Evolutionary conservation across 2,329 filamentous ascomycete genomes (phyloP), one percentile per base, ranked within the genome.

Genomic region (Fonsecaea pugnacius): DNA sequence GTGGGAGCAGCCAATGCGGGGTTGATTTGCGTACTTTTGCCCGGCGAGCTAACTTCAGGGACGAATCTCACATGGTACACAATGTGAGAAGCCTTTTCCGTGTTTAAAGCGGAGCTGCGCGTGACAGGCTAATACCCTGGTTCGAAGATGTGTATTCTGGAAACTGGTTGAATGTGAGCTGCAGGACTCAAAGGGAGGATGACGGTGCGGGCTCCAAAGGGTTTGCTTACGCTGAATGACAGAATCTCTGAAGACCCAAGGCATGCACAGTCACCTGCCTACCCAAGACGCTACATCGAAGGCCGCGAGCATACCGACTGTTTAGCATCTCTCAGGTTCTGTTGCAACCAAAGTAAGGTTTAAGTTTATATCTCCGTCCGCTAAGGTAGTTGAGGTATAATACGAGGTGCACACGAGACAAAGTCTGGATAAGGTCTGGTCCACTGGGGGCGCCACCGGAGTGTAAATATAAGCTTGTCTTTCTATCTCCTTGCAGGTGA

Each of bases 81-180:
- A 4, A 30, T 27, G 48, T 21, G 18, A 51, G 18, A 21, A 27
- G 9, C 21, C 48, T 18, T 51, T 52, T 24, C 50, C 50, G 24
- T 33, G 27, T 52, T 52, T 32, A 27, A 52, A 52, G 50, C 50
- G 24, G 50, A 52, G 24, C 27, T 24, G 50, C n/a, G 24, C 24
- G 24, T 52, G 50, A 32, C 24, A 32, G 9, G n/a, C 27, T 52
- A 9, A 1, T n/a, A 46, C 40, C 3, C n/a, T 21, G 40, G 9
- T 24, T 46, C 40, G 10, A 46, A n/a, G 6, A 12, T 12, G 7
- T 9, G 8, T 14, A 21, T 18, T 46, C 40, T 9, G 1, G 8
- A 46, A 7, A 3, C 18, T 46, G 5, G n/a, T 38, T 46, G 18
- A 9, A 46, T 5, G 7, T 46, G 18, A 12, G n/a, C n/a, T 1